These are phyloP conservation scores for Karstenula rhodostoma DNA, from an alignment of 2,329 filamentous ascomycete genomes.

Conservation along the genomic window DNA sequence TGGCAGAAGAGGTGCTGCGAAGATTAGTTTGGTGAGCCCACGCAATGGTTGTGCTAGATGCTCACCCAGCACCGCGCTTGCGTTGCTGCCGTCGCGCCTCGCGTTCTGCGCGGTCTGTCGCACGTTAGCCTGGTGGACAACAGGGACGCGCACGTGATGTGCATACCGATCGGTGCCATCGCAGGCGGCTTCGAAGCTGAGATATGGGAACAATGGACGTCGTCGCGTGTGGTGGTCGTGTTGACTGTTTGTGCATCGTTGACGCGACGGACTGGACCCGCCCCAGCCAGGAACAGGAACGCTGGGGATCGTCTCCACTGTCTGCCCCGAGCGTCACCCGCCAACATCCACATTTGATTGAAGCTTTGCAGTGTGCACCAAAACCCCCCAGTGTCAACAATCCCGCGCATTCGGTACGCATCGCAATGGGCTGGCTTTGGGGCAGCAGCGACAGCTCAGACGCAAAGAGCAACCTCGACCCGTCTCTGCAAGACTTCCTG, in stretches of 20 bases:
- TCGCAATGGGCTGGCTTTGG: slow-evolving; percentile 71
- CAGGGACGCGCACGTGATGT: background rate
- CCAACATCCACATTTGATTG: background rate
- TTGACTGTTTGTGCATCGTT: slow-evolving; percentile 17
- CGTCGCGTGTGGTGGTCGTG: slow-evolving; percentile 16
- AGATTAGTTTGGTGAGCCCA: slow-evolving; percentile 28
- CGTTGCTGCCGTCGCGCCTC: slow-evolving; percentile 65
- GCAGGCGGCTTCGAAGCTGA: background rate
- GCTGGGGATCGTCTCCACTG: slow-evolving; percentile 18
- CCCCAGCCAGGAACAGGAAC: background rate
- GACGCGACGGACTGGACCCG: slow-evolving; percentile 15
- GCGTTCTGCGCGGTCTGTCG: slow-evolving; percentile 50
- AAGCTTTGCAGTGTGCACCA: slow-evolving; percentile 8
- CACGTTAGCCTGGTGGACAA: slow-evolving; percentile 14
- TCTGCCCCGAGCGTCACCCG: slow-evolving; percentile 1
- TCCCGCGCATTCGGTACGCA: background rate
- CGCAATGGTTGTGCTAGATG: slow-evolving; percentile 23
- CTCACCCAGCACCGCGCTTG: slow-evolving; percentile 65
- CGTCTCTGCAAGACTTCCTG: slow-evolving; percentile 83
- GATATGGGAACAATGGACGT: background rate
- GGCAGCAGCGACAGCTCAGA: slow-evolving; percentile 53
- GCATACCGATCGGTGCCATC: slow-evolving; percentile 48
- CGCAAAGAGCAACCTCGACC: slow-evolving; percentile 76
- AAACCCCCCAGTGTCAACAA: background rate
- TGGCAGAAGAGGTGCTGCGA: slow-evolving; percentile 56